Conservation (phyloP, 2,329 filamentous ascomycete genomes). For the Colletotrichum salicis region DNA sequence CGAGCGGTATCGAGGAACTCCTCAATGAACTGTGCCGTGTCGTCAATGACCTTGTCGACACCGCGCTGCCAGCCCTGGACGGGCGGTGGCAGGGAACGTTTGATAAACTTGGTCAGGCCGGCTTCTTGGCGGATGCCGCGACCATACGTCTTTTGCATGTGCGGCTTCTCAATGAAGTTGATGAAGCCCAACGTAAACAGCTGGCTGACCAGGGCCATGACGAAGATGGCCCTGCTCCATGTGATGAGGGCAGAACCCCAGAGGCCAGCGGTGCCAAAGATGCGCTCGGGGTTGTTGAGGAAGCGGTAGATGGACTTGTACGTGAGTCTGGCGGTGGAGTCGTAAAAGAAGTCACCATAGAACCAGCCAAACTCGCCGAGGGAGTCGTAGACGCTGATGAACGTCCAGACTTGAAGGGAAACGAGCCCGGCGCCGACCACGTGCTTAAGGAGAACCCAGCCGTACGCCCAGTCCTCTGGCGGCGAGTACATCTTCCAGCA, state of each 20-base stretch:
- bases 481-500: slow-evolving; percentile 96
- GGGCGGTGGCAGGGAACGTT: slow-evolving; percentile 83
- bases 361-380: slow-evolving; percentile 99
- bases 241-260: slow-evolving; percentile 97
- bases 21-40: slow-evolving; percentile 88
- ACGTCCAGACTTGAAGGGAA: slow-evolving; percentile 91
- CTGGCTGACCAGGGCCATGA: slow-evolving; percentile 87
- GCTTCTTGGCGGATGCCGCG: slow-evolving; percentile 84
- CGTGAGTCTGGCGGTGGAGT: slow-evolving; percentile 86
- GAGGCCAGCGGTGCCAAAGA: slow-evolving; percentile 92
- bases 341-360: slow-evolving; percentile 98
- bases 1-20: slow-evolving; percentile 87
- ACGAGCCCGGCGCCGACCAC: slow-evolving; percentile 84
- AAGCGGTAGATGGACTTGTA: slow-evolving; percentile 99
- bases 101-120: slow-evolving; percentile 90
- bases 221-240: slow-evolving; percentile 86
- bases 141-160: slow-evolving; percentile 98
- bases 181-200: slow-evolving; percentile 88
- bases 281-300: slow-evolving; percentile 95
- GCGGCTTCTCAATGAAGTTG: slow-evolving; percentile 91
- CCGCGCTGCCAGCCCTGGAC: slow-evolving; percentile 86
- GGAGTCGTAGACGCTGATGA: slow-evolving; percentile 91
- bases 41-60: slow-evolving; percentile 87
- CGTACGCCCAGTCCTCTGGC: slow-evolving; percentile 88
- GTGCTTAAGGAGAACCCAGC: slow-evolving; percentile 86